Evolutionary conservation across 2,329 filamentous ascomycete genomes (phyloP).

Genomic region (Trichoderma aggressivum): DNA sequence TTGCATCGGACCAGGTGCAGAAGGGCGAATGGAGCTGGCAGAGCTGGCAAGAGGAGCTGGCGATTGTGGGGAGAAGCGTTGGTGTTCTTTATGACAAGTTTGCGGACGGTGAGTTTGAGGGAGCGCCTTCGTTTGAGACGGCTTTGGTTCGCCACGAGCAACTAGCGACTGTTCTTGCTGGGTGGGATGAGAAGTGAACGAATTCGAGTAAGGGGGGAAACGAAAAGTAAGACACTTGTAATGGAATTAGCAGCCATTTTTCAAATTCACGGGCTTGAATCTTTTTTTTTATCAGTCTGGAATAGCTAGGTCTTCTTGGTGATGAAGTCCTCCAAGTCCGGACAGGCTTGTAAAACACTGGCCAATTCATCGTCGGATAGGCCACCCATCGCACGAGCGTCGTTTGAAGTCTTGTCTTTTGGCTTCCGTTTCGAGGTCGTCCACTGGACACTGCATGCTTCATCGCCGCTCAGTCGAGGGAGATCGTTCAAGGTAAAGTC

Average conservation of each 20-base stretch:
- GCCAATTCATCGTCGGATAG: slow-evolving; percentile 16
- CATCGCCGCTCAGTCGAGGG: slow-evolving; percentile 8
- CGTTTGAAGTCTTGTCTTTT: not conserved
- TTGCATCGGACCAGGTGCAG: slow-evolving; percentile 43
- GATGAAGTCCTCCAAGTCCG: slow-evolving; percentile 14
- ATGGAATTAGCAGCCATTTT: not conserved
- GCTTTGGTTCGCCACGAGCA: slow-evolving; percentile 47
- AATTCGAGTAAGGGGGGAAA: not conserved
- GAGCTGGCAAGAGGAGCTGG: slow-evolving; percentile 46
- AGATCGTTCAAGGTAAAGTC: slow-evolving; percentile 17
- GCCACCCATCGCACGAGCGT: not conserved
- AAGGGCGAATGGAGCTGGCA: slow-evolving; percentile 43
- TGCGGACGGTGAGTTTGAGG: slow-evolving; percentile 32
- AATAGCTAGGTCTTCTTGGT: not conserved
- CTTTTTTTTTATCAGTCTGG: not conserved
- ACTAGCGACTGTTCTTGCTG: slow-evolving; percentile 35
- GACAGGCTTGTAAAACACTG: slow-evolving; percentile 18
- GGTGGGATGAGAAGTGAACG: slow-evolving; percentile 19
- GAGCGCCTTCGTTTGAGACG: slow-evolving; percentile 36
- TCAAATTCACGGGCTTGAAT: not conserved
- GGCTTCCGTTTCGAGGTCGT: not conserved
- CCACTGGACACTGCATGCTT: slow-evolving; percentile 14
- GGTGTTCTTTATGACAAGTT: slow-evolving; percentile 56
- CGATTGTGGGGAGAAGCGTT: slow-evolving; percentile 45
- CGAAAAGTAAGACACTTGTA: not conserved